phyloP scores from a whole-genome alignment of 1,284 basidiomycete genomes.

The Naganishia sp. region DNA sequence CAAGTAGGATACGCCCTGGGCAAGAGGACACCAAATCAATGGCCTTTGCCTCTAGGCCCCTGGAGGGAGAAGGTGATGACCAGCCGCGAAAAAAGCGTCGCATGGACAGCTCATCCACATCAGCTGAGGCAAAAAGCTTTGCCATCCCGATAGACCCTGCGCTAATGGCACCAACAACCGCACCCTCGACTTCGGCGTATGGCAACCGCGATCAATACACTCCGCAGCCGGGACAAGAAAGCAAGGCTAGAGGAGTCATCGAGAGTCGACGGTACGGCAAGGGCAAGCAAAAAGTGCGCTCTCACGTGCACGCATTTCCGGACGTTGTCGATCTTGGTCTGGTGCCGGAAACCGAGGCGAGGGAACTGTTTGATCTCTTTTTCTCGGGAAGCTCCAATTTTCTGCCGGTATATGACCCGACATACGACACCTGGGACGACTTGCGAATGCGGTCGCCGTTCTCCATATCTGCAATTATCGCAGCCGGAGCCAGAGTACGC shows the following conservation, averaged over 20 bases:
- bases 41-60: not conserved
- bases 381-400: slow-evolving; percentile 84
- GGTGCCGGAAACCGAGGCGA: slow-evolving; percentile 75
- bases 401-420: slow-evolving; percentile 77
- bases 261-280: slow-evolving; percentile 41
- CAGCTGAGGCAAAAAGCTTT: slow-evolving; percentile 27
- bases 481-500: slow-evolving; percentile 81
- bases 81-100: slow-evolving; percentile 31
- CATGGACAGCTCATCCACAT: slow-evolving; percentile 30
- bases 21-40: slow-evolving; percentile 1
- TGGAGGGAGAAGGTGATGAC: not conserved
- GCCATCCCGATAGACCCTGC: slow-evolving; percentile 28
- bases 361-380: slow-evolving; percentile 73
- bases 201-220: slow-evolving; percentile 24
- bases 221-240: slow-evolving; percentile 8
- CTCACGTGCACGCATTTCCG: slow-evolving; percentile 52
- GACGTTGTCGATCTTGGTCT: slow-evolving; percentile 58
- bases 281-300: slow-evolving; percentile 38
- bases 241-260: slow-evolving; percentile 24
- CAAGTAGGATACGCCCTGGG: not conserved
- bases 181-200: slow-evolving; percentile 30
- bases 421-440: slow-evolving; percentile 72
- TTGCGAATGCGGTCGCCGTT: slow-evolving; percentile 51
- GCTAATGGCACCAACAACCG: slow-evolving; percentile 3
- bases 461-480: slow-evolving; percentile 71